Conservation (phyloP, 371 early-diverging fungal species). For the Rhizopus stolonifer region DNA sequence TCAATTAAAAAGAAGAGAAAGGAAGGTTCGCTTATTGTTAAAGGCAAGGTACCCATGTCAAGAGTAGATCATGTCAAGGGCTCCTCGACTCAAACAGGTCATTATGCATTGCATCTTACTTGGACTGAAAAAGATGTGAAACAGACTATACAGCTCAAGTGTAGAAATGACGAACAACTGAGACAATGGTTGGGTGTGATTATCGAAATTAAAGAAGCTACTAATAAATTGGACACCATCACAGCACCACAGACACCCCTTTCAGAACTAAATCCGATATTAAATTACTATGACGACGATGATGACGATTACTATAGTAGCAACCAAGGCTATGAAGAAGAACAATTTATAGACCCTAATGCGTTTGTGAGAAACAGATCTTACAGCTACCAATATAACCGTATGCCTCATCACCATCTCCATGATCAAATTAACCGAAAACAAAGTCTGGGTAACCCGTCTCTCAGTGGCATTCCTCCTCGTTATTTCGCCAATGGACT, state of each 20-base stretch:
- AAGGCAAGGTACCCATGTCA: slow-evolving; percentile 78
- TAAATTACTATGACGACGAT: slow-evolving; percentile 33
- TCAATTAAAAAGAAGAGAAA: slow-evolving; percentile 39
- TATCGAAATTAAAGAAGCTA: slow-evolving; percentile 58
- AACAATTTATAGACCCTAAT: neutral
- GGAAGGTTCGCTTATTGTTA: slow-evolving; percentile 59
- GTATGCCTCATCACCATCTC: slow-evolving; percentile 2
- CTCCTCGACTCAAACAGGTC: slow-evolving; percentile 56
- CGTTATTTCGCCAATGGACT: slow-evolving; percentile 25
- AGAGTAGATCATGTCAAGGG: slow-evolving; percentile 80
- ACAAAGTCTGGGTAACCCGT: slow-evolving; percentile 6
- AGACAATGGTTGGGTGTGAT: slow-evolving; percentile 75
- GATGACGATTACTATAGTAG: slow-evolving; percentile 16
- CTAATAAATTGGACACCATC: slow-evolving; percentile 15
- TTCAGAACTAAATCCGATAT: slow-evolving; percentile 8
- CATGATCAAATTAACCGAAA: slow-evolving; percentile 14
- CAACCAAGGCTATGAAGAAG: neutral
- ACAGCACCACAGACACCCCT: slow-evolving; percentile 21
- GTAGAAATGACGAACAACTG: slow-evolving; percentile 90
- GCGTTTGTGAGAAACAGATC: slow-evolving; percentile 11
- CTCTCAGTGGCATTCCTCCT: neutral
- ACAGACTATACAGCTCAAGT: slow-evolving; percentile 84
- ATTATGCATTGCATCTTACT: slow-evolving; percentile 31
- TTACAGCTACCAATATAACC: slow-evolving; percentile 19
- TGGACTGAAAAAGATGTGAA: slow-evolving; percentile 55